Percentiles rank a stretch among this genome's conserved stretches.
phyloP scores from a whole-genome alignment of 495 filamentous ascomycete genomes.

The Apodospora peruviana region DNA sequence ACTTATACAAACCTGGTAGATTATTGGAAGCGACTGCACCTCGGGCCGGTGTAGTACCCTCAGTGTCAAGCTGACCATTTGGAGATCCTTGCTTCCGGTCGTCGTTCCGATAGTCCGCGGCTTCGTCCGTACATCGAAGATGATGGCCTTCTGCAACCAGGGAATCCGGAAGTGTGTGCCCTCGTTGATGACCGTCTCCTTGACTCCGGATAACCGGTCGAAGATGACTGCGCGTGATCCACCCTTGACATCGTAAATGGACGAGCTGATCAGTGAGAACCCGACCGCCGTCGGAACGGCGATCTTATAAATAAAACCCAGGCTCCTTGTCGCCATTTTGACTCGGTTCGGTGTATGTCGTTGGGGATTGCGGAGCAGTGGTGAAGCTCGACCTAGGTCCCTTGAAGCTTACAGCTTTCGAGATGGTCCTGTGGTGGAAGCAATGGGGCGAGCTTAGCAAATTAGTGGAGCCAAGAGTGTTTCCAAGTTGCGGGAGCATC shows the following conservation, averaged over 20 bases:
- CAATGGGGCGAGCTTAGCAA: slow-evolving; percentile 21
- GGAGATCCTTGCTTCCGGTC: slow-evolving; percentile 96
- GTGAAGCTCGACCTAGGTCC: slow-evolving; percentile 4
- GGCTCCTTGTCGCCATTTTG: slow-evolving; percentile 50
- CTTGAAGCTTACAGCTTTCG: slow-evolving; percentile 4
- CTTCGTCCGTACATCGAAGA: slow-evolving; percentile 97
- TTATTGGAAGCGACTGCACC: slow-evolving; percentile 85
- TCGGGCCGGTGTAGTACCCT: slow-evolving; percentile 94
- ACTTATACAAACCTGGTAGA: slow-evolving; percentile 79
- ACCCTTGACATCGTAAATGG: slow-evolving; percentile 95
- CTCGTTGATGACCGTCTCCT: slow-evolving; percentile 88
- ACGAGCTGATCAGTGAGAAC: slow-evolving; percentile 57
- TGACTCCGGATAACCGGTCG: slow-evolving; percentile 87
- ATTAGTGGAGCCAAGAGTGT: slow-evolving; percentile 15
- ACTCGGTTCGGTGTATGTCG: slow-evolving; percentile 17
- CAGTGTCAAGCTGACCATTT: slow-evolving; percentile 99
- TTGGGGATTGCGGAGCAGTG: neutral
- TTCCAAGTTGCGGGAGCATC: too few species aligned
- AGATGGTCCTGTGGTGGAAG: slow-evolving; percentile 1
- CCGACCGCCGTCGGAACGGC: slow-evolving; percentile 67
- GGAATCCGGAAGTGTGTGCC: slow-evolving; percentile 96
- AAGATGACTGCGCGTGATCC: slow-evolving; percentile 96
- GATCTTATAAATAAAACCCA: slow-evolving; percentile 59
- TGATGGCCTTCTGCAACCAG: slow-evolving; percentile 90
- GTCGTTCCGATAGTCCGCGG: slow-evolving; percentile 97